A percentile compares a stretch with the other conserved stretches of the same genome.
Evolutionary conservation across 257 asterid species (phyloP).

Genomic region (Lycium barbarum): DNA sequence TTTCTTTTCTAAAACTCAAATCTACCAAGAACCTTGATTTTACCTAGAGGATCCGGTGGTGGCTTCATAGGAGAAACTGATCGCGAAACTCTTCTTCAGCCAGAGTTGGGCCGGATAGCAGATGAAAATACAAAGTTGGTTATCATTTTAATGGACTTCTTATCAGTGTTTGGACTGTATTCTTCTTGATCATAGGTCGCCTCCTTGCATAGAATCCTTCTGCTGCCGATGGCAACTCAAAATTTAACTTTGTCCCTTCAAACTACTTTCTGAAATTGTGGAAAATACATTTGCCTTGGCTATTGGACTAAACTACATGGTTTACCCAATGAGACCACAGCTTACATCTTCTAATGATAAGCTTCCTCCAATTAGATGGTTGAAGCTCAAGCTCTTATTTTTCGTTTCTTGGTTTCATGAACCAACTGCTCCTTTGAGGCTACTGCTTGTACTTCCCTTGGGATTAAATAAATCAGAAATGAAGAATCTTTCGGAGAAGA

Average conservation of each 20-base stretch:
- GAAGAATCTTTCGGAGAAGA: neutral
- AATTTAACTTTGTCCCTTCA: neutral
- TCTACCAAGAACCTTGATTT: neutral
- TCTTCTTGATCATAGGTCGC: neutral
- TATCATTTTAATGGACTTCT: neutral
- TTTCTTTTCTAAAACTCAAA: neutral
- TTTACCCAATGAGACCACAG: neutral
- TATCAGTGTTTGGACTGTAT: neutral
- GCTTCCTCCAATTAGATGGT: neutral
- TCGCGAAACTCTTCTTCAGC: neutral
- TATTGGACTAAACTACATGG: neutral
- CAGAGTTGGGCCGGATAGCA: neutral
- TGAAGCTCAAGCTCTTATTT: constrained; percentile 12
- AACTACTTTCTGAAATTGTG: neutral
- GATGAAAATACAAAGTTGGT: neutral
- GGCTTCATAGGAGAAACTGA: constrained; percentile 4
- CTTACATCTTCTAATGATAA: neutral
- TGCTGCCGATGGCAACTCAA: neutral
- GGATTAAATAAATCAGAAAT: neutral
- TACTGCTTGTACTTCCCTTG: constrained; percentile 20
- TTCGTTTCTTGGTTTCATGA: neutral
- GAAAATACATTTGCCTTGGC: neutral
- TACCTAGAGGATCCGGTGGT: constrained; percentile 8
- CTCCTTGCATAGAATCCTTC: constrained; percentile 10
- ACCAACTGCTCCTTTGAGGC: constrained; percentile 9